Evolutionary conservation across 306 rosid genomes (phyloP), one percentile per base, ranked within the genome.

Genomic region (Sicyos baderoa): DNA sequence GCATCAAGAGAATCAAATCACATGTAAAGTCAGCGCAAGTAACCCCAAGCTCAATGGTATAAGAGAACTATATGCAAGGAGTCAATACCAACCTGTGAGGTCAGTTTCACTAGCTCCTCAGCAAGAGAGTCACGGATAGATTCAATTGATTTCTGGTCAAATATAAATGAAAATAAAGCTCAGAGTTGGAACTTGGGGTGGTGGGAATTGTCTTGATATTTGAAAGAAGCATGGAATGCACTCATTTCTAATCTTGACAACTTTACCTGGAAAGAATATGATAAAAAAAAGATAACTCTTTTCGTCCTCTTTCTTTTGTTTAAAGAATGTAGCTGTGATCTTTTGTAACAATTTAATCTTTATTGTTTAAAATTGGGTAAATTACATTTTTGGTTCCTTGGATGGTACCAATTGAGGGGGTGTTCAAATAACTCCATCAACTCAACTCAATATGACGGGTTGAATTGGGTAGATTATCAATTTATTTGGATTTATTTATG

Each of bases 61-160:
- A 64, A 25, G 35, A 51, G 54, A 53, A 50, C 42, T 29, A 17
- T 57, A 76, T 56, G 48, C 3, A 9, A 35, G 16, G 19, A 18
- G 54, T 60, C 51, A 68, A 76, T 54, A 76, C 69, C 74, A 65
- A 88, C 99, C 88, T 86, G 95, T 77, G 71, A 97, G 47, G 99
- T 94, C 97, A 94, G 74, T 77, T 88, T 76, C 81, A 94, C 99
- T 81, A 94, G 79, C 86, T 94, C 99, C 78, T 94, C 99, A 6
- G 97, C 92, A 57, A 94, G 97, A 75, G 99, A 94, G 82, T 94
- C 96, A 0, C 99, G 99, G 52, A 94, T 94, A 59, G 96, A 84
- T 83, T 94, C 99, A 84, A 94, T 12, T 50, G 99, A 88, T 75
- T 90, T 87, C 99, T 94, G 81, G 48, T 53, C 73, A 51, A 73